These are phyloP conservation scores for Metroxylon sagu DNA, from an alignment of 176 grass and related monocot species.

Conservation along the genomic window DNA sequence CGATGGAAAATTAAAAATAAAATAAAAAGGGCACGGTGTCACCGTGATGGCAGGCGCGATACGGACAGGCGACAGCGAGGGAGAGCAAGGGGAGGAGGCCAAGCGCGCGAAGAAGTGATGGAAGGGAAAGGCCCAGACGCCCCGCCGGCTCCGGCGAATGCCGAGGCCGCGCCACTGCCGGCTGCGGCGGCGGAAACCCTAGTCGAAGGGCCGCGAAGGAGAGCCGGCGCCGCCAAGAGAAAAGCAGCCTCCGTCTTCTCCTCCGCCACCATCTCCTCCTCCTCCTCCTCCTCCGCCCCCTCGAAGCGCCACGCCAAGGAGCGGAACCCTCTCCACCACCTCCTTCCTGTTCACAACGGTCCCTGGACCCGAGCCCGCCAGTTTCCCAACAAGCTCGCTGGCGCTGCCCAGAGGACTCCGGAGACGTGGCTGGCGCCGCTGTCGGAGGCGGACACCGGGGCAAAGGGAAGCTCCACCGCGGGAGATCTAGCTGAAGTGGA, in stretches of 20 bases:
- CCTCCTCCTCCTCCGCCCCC: conserved; percentile 23
- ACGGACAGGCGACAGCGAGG: background rate
- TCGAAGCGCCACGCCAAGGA: conserved; percentile 96
- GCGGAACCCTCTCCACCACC: conserved; percentile 55
- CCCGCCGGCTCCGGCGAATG: conserved; percentile 12
- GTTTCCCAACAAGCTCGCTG: conserved; percentile 63
- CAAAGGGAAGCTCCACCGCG: conserved; percentile 12
- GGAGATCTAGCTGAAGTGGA: conserved; percentile 38
- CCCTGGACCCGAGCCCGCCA: conserved; percentile 89
- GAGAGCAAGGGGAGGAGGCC: background rate
- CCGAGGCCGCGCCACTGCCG: conserved; percentile 25
- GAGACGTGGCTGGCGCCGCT: background rate
- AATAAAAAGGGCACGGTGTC: no score
- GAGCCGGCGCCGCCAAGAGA: conserved; percentile 57
- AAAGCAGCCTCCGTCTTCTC: conserved; percentile 36
- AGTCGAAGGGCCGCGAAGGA: conserved; percentile 12
- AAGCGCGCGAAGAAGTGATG: conserved; percentile 31
- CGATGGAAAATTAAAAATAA: no score
- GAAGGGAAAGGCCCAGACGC: conserved; percentile 44
- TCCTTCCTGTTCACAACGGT: conserved; percentile 64
- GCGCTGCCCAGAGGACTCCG: conserved; percentile 2
- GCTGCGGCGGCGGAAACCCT: conserved; percentile 10
- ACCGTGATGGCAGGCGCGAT: no score
- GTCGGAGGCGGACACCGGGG: conserved; percentile 11
- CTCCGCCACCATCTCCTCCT: background rate